phyloP scores from a whole-genome alignment of 2,329 filamentous ascomycete species.

The Penicillium expansum region DNA sequence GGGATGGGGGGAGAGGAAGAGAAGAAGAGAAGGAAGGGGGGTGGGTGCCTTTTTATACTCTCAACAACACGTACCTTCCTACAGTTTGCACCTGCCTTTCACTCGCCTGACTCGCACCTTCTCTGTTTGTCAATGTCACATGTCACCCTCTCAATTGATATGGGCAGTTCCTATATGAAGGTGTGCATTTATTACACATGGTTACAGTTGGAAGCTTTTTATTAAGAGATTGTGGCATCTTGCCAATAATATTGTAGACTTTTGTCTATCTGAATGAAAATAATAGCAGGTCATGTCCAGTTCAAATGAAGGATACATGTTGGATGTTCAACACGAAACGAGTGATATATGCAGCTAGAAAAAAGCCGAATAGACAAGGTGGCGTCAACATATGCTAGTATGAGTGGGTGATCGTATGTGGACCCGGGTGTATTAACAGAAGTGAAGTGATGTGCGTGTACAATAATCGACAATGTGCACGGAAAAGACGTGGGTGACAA shows the following conservation, averaged over 20 bases:
- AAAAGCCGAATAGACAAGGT: not conserved
- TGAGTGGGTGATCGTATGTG: not conserved
- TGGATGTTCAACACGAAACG: not conserved
- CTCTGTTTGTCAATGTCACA: not conserved
- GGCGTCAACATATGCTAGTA: slow-evolving; percentile 1
- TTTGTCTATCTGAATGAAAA: not conserved
- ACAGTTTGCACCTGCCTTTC: not conserved
- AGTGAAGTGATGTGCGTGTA: slow-evolving; percentile 1
- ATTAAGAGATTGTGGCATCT: not conserved
- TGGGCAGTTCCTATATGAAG: not conserved
- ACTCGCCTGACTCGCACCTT: not conserved
- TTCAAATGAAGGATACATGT: no score
- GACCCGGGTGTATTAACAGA: slow-evolving; percentile 5
- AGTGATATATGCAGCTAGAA: slow-evolving; percentile 5
- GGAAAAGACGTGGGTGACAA: not conserved
- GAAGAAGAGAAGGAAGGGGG: not conserved
- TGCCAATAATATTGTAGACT: not conserved
- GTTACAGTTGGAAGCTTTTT: no score
- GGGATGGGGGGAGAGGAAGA: not conserved
- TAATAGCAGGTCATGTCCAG: not conserved
- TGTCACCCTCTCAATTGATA: not conserved
- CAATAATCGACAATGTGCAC: not conserved
- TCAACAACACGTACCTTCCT: not conserved
- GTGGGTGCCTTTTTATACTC: not conserved
- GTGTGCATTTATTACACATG: not conserved